phyloP scores from a whole-genome alignment of 192 early-diverging fungal species.

The Allomyces arbusculus region DNA sequence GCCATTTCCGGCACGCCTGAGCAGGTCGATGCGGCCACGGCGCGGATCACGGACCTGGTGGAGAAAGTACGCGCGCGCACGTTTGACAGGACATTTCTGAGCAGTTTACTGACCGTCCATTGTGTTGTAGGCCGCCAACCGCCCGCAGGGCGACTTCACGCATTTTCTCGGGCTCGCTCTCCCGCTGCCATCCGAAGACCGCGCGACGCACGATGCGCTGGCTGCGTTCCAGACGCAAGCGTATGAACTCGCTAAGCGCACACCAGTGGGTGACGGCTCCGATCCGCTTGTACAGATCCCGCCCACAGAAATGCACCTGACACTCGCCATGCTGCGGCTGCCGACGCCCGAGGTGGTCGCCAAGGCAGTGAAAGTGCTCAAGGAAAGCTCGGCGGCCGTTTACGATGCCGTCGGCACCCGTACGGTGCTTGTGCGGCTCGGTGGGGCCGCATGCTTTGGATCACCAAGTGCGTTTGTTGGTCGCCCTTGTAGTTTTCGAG shows the following conservation, averaged over 20 bases:
- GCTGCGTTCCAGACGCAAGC: not conserved
- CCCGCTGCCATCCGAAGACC: not conserved
- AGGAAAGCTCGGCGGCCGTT: not conserved
- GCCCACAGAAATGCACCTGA: not conserved
- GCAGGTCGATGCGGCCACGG: not conserved
- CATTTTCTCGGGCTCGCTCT: not conserved
- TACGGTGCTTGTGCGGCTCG: not conserved
- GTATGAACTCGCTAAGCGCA: not conserved
- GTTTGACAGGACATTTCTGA: no score
- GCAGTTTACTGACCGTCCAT: no score
- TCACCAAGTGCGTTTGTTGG: not conserved
- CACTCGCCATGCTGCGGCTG: not conserved
- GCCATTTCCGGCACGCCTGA: not conserved
- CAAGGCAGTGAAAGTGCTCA: not conserved
- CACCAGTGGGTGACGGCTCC: not conserved
- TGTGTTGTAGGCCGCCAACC: not conserved
- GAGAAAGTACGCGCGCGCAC: not conserved
- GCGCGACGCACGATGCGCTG: not conserved
- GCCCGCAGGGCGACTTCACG: not conserved
- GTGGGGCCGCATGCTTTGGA: not conserved
- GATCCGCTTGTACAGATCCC: not conserved
- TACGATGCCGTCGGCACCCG: not conserved
- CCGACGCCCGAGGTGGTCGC: not conserved
- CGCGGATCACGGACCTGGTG: not conserved
- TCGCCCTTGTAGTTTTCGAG: not conserved